These are phyloP conservation scores for Naegleria gruberi DNA, from an alignment of 208 protist genomes.

Conservation along the genomic window DNA sequence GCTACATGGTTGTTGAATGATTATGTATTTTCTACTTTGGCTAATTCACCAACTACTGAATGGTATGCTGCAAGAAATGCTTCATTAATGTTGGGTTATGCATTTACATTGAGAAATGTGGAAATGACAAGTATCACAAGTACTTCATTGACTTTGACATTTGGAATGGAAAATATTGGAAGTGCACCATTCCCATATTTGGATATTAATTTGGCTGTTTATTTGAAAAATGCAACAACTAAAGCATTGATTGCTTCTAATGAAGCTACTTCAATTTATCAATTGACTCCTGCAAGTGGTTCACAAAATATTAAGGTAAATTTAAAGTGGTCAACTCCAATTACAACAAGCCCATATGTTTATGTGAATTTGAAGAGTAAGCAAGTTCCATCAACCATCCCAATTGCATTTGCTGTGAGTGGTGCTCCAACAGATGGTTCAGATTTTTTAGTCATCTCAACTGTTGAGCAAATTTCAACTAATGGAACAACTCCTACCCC, in stretches of 20 bases:
- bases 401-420: background rate
- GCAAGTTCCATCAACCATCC: background rate
- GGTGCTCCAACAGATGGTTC: background rate
- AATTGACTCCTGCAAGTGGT: background rate
- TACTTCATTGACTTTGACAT: background rate
- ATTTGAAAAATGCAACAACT: background rate
- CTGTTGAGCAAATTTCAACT: background rate
- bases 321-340: background rate
- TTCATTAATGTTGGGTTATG: background rate
- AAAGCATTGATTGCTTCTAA: background rate
- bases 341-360: background rate
- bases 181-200: background rate
- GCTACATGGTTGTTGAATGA: background rate
- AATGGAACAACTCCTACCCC: background rate
- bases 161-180: background rate
- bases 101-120: background rate
- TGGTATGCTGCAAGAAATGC: background rate
- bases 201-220: background rate
- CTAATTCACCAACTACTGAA: background rate
- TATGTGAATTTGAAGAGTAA: background rate
- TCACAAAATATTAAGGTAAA: background rate
- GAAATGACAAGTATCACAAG: background rate
- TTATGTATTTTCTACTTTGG: background rate
- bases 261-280: background rate
- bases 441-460: background rate